Evolutionary conservation across 495 filamentous ascomycete species (phyloP).

Genomic region (Penicillium malachiteum): DNA sequence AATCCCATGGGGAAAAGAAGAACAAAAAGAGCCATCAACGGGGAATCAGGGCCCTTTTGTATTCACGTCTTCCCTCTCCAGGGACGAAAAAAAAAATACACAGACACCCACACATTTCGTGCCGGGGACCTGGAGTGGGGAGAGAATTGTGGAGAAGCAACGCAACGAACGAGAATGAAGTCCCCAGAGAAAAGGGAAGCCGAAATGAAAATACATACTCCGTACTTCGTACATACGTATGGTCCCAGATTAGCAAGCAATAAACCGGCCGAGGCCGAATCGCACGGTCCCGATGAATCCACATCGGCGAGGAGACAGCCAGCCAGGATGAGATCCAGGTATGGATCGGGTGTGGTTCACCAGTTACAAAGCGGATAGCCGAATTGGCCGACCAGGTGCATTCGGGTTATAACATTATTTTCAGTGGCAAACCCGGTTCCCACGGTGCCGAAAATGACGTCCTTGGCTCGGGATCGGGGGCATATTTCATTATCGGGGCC

Average conservation of each 20-base stretch:
- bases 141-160: slow-evolving; percentile 21
- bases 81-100: slow-evolving; percentile 1
- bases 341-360: slow-evolving; percentile 22
- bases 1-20: slow-evolving; percentile 20
- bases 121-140: slow-evolving; percentile 16
- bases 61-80: background rate
- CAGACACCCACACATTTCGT: slow-evolving; percentile 4
- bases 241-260: background rate
- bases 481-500: slow-evolving; percentile 3
- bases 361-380: slow-evolving; percentile 19
- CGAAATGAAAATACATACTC: background rate
- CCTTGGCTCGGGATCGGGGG: slow-evolving; percentile 17
- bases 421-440: slow-evolving; percentile 18
- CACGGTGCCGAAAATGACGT: slow-evolving; percentile 9
- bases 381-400: slow-evolving; percentile 9
- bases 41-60: slow-evolving; percentile 24
- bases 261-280: slow-evolving; percentile 20
- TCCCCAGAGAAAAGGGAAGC: background rate
- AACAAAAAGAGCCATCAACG: background rate
- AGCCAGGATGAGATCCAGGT: slow-evolving; percentile 19
- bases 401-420: slow-evolving; percentile 6
- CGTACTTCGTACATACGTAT: background rate
- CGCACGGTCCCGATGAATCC: slow-evolving; percentile 15
- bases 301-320: slow-evolving; percentile 12
- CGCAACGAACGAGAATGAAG: background rate